Conservation (phyloP, 1,284 basidiomycete genomes). For the Lignosus rhinocerotis region DNA sequence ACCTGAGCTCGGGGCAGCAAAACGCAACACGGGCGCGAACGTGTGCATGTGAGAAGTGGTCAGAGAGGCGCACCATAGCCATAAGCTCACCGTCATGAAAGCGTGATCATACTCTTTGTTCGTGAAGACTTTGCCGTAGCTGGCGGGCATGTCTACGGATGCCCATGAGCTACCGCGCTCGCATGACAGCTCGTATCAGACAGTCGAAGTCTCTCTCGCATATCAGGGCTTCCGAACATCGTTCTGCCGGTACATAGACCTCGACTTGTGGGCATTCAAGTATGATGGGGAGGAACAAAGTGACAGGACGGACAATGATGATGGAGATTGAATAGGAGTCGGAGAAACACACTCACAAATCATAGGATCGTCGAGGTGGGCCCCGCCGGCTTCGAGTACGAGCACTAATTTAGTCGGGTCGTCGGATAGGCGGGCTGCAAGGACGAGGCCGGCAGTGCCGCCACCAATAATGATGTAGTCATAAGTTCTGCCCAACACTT, state of each 20-base stretch:
- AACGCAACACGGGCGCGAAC: neutral
- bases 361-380: constrained; percentile 35
- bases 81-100: constrained; percentile 9
- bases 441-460: constrained; percentile 27
- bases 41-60: neutral
- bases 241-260: neutral
- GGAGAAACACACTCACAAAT: constrained; percentile 14
- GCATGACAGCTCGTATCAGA: neutral
- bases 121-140: constrained; percentile 6
- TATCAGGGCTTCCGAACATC: neutral
- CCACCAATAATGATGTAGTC: constrained; percentile 27
- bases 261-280: no score
- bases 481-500: constrained; percentile 18
- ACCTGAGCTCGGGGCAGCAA: neutral
- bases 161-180: no score
- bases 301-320: neutral
- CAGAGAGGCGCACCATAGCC: neutral
- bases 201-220: neutral
- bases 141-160: constrained; percentile 5
- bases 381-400: constrained; percentile 42
- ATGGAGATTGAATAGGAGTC: constrained; percentile 1
- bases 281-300: no score
- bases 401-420: constrained; percentile 34
- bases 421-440: constrained; percentile 30
- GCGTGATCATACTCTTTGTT: constrained; percentile 11